Evolutionary conservation across 2,329 filamentous ascomycete species (phyloP).

Genomic region (Rutstroemia sp.): DNA sequence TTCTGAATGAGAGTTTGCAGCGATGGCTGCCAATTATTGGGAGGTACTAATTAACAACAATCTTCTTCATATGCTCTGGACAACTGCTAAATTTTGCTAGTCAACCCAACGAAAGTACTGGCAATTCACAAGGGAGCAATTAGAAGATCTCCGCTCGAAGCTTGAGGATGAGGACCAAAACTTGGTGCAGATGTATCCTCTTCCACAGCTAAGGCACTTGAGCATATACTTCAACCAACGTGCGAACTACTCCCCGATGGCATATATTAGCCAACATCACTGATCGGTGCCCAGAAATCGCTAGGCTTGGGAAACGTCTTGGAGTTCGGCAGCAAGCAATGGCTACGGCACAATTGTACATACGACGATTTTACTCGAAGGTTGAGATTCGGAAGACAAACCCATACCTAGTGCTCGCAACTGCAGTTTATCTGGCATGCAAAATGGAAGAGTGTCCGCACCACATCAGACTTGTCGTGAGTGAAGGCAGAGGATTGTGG

Average conservation of each 20-base stretch:
- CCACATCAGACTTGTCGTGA: constrained; percentile 85
- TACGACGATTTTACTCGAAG: constrained; percentile 87
- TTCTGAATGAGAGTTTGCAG: not conserved
- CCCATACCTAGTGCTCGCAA: constrained; percentile 87
- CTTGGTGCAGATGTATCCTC: constrained; percentile 68
- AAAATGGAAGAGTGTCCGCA: constrained; percentile 98
- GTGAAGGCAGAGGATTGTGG: constrained; percentile 80
- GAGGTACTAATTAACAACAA: not conserved
- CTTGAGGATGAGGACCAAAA: constrained; percentile 70
- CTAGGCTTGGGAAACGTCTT: constrained; percentile 76
- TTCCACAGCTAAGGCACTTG: constrained; percentile 75
- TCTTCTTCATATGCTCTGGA: not conserved
- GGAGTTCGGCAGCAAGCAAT: constrained; percentile 83
- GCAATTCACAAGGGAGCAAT: constrained; percentile 79
- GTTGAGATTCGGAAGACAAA: constrained; percentile 91
- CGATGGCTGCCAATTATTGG: constrained; percentile 17
- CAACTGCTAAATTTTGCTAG: constrained; percentile 28
- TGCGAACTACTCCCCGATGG: constrained; percentile 37
- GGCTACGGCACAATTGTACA: constrained; percentile 89
- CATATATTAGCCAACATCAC: not conserved
- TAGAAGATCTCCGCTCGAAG: constrained; percentile 66
- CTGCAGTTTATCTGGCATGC: constrained; percentile 87
- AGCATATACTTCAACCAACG: constrained; percentile 91
- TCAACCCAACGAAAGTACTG: constrained; percentile 87
- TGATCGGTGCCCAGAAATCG: constrained; percentile 53